These are phyloP conservation scores for Macrophomina phaseolina DNA, from an alignment of 2,329 filamentous ascomycete species.

Conservation along the genomic window DNA sequence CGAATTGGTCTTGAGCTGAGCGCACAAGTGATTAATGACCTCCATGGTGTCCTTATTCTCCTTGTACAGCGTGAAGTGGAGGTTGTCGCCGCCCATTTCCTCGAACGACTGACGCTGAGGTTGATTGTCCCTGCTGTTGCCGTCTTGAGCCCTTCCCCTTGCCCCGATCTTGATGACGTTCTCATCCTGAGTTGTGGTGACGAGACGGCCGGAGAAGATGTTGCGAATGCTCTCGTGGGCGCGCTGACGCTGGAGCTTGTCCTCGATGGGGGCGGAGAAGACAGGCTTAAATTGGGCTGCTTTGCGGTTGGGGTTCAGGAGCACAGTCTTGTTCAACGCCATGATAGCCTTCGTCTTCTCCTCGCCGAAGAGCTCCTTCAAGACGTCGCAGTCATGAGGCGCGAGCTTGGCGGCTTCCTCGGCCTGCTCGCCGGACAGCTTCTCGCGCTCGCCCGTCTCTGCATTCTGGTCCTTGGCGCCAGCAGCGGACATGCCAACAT, in stretches of 20 bases:
- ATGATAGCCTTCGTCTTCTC: conserved; percentile 58
- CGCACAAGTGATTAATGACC: conserved; percentile 76
- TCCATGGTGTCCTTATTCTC: conserved; percentile 98
- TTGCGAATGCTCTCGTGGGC: conserved; percentile 73
- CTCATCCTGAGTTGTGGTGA: conserved; percentile 76
- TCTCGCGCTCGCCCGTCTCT: conserved; percentile 30
- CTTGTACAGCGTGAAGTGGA: conserved; percentile 93
- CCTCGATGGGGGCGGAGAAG: conserved; percentile 59
- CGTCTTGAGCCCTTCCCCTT: conserved; percentile 1
- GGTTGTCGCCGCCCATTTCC: conserved; percentile 75
- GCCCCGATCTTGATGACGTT: conserved; percentile 68
- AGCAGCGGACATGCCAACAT: conserved; percentile 34
- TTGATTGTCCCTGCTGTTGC: background rate
- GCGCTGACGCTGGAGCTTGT: conserved; percentile 66
- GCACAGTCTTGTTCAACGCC: conserved; percentile 60
- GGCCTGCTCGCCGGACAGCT: conserved; percentile 12
- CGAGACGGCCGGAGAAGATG: conserved; percentile 78
- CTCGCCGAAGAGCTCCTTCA: conserved; percentile 58
- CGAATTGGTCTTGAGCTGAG: conserved; percentile 69
- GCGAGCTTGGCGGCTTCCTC: conserved; percentile 38
- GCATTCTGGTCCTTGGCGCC: conserved; percentile 26
- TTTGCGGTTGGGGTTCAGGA: conserved; percentile 61
- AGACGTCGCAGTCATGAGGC: conserved; percentile 43
- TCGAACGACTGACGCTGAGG: conserved; percentile 54
- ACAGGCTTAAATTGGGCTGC: conserved; percentile 61